phyloP scores from a whole-genome alignment of 2,329 filamentous ascomycete genomes.

The Penicillium sp. region DNA sequence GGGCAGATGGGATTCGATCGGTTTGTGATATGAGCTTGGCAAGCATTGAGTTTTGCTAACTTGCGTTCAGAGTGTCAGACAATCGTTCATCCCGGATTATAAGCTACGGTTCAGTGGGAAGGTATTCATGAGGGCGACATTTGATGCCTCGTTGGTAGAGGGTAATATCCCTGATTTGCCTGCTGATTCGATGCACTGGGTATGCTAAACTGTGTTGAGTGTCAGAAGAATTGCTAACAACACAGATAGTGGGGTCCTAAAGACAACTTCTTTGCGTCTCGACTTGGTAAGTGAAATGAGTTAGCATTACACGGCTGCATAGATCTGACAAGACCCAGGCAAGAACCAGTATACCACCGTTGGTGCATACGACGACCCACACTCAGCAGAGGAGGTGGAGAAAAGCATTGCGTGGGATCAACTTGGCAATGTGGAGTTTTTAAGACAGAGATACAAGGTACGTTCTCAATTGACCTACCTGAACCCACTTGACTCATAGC shows the following conservation, averaged over 20 bases:
- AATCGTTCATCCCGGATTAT: constrained; percentile 46
- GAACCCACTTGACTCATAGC: constrained; percentile 16
- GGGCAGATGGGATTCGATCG: constrained; percentile 55
- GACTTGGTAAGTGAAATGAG: constrained; percentile 32
- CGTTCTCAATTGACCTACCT: not conserved
- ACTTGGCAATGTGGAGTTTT: constrained; percentile 35
- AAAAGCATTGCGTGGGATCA: constrained; percentile 40
- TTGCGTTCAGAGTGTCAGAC: constrained; percentile 22
- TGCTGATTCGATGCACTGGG: constrained; percentile 47
- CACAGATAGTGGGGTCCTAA: constrained; percentile 40
- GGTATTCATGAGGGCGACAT: constrained; percentile 48
- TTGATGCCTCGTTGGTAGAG: constrained; percentile 41
- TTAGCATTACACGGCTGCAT: too few species aligned
- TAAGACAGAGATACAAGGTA: constrained; percentile 34
- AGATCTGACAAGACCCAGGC: constrained; percentile 14
- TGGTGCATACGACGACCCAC: constrained; percentile 43
- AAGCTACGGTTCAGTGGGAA: constrained; percentile 45
- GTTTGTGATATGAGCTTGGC: constrained; percentile 31
- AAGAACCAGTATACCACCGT: constrained; percentile 43
- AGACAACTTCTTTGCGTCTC: constrained; percentile 46
- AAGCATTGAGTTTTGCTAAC: not conserved
- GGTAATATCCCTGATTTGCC: constrained; percentile 38
- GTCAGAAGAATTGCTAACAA: not conserved
- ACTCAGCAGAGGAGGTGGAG: constrained; percentile 33
- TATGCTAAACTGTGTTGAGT: not conserved